A percentile compares a stretch with the other conserved stretches of the same genome.
These are phyloP conservation scores for Nakaseomyces bracarensis DNA, from an alignment of 1,139 yeast species.

Conservation along the genomic window DNA sequence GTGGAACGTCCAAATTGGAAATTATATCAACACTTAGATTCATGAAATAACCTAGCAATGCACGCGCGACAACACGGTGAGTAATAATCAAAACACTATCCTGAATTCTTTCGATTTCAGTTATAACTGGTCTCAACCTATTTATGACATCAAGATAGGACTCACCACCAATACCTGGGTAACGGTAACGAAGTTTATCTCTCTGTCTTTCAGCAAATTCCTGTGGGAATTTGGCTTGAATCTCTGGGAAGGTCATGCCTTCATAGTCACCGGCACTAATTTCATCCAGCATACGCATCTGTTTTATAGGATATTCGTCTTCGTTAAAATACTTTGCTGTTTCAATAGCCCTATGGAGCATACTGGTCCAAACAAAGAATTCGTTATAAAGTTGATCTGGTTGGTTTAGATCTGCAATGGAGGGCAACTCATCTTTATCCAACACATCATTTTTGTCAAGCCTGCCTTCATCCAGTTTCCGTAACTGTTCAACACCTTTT, in stretches of 20 bases:
- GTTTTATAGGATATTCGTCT: slow-evolving; percentile 67
- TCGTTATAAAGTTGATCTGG: slow-evolving; percentile 34
- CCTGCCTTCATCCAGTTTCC: neutral
- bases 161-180: slow-evolving; percentile 96
- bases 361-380: slow-evolving; percentile 90
- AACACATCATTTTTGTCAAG: neutral
- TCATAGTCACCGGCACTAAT: slow-evolving; percentile 88
- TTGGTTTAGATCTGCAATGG: slow-evolving; percentile 25
- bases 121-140: slow-evolving; percentile 79
- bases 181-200: slow-evolving; percentile 74
- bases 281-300: slow-evolving; percentile 90
- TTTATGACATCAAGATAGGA: slow-evolving; percentile 89
- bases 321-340: slow-evolving; percentile 71
- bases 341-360: slow-evolving; percentile 69
- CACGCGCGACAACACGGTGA: slow-evolving; percentile 86
- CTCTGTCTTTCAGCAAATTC: slow-evolving; percentile 71
- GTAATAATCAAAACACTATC: slow-evolving; percentile 78
- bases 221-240: slow-evolving; percentile 58
- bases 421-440: neutral
- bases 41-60: slow-evolving; percentile 78
- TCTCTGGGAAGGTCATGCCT: slow-evolving; percentile 83
- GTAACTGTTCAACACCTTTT: slow-evolving; percentile 1
- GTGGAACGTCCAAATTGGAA: slow-evolving; percentile 85
- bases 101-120: slow-evolving; percentile 85
- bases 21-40: slow-evolving; percentile 75